Base-by-base conservation (phyloP, 768 basidiomycete species). In the Filobasidium wieringae region DNA sequence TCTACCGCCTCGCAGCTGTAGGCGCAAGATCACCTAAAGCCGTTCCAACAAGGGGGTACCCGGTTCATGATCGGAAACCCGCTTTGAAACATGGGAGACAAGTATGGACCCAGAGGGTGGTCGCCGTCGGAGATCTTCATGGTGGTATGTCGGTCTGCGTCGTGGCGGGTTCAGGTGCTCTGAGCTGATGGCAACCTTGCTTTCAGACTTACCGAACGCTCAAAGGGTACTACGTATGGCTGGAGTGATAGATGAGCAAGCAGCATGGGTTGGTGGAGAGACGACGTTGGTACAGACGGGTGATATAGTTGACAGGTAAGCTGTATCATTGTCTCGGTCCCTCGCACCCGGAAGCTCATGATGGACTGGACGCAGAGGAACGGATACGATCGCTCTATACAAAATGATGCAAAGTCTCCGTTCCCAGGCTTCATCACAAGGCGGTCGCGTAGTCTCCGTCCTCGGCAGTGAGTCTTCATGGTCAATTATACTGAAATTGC, bases 241-340 rank as follows among this genome's bases (percentile, higher is more conserved):
- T 1, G 78, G 79, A 0, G 84, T 96, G 4, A 81, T 85, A 2
- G 83, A 90, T 64, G 79, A 80, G 11, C 67, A 79, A 6, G 83
- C 83, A 1, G 77, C 83, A 55, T 97, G 93, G 93, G 81, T 82
- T 2, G 89, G 87, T 4, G 77, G 85, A 29, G 80, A 85, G 0
- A 86, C 90, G 68, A 82, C 85, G 45, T 84, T 96, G 57, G 90
- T 95, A 17, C 93, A 97, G 77, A 95, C 91, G 0, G 92, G 91
- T 2, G 91, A 96, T 73, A 91, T 95, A 31, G 87, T 96, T 55
- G 91, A 95, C 74, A 77, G 91, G 89, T 86, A 60, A 41, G 78
- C 68, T 5, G 11, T 36, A 11, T n/a, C 32, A 26, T n/a, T n/a
- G n/a, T 2, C 31, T 53, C 32, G 51, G 14, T 15, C 30, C 17